Conservation (phyloP, 2,329 filamentous ascomycete species). For the Stromatinia cepivora region DNA sequence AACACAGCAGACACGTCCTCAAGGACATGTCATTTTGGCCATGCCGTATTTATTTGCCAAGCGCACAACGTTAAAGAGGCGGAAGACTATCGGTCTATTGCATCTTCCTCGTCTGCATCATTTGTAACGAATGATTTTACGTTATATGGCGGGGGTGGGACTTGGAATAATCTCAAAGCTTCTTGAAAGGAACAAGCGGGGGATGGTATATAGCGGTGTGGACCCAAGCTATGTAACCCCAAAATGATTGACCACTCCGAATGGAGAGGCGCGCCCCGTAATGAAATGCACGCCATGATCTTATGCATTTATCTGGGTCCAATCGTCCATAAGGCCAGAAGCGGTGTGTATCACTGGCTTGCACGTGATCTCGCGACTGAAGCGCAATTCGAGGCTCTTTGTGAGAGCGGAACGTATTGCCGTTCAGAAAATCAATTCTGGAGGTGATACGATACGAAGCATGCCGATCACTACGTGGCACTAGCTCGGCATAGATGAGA, state of each 20-base stretch:
- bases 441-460: not conserved
- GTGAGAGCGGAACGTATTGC: not conserved
- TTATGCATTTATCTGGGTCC: constrained; percentile 12
- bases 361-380: constrained; percentile 5
- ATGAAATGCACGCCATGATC: constrained; percentile 8
- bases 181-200: not conserved
- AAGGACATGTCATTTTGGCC: not conserved
- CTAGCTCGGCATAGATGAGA: not conserved
- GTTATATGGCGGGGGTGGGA: constrained; percentile 13
- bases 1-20: not conserved
- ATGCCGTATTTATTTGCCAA: constrained; percentile 7
- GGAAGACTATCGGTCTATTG: not conserved
- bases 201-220: constrained; percentile 21
- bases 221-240: constrained; percentile 9
- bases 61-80: not conserved
- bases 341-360: constrained; percentile 15
- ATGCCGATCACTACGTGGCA: constrained; percentile 1
- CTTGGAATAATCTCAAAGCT: not conserved
- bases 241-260: not conserved
- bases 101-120: constrained; percentile 6
- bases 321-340: constrained; percentile 6
- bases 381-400: not conserved
- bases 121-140: not conserved
- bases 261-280: not conserved
- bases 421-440: not conserved